Evolutionary conservation across 371 early-diverging fungal genomes (phyloP), one percentile per base, ranked within the genome.

Genomic region (Mucor mucedo): DNA sequence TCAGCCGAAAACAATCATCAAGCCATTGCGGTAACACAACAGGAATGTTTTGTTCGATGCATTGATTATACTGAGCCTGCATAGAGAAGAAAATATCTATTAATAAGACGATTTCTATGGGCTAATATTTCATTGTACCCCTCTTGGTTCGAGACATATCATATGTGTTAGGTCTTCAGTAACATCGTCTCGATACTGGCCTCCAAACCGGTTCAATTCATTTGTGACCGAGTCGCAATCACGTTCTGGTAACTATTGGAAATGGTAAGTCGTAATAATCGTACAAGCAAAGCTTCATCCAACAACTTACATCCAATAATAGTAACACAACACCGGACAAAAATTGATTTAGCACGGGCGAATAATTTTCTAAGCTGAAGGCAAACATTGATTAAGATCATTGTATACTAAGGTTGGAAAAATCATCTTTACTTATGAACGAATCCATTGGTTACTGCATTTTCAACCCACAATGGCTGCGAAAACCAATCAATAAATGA

Each of bases 1-100:
- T 52, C 30, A 89, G 61, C 39, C 86, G 84, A 35, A 91, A 71
- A 68, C 92, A 89, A 49, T 87, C 87, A 62, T 92, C 89, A 58
- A 94, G 78, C 87, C 89, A 95, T 57, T 93, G 92, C 7, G 94
- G 92, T 13, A 91, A 73, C 4, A 95, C 83, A 3, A 87, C 70
- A 45, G 76, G 84, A 44, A 90, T 86, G 6, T 75, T 77, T 55
- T 80, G 50, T 32, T 80, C 66, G 38, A 77, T 73, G 2, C 72
- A 81, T 52, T 78, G 76, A 32, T 81, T 78, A 63, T 87, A 88
- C 45, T 83, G 82, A 39, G 62, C 63, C 84, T 84, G 21, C 21
- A 21, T 21, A 21, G 21, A 65, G 5, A 40, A 27, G 30, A 29
- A 16, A 21, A 21, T 21, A 21, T 21, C 21, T 33, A 21, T 11